Evolutionary conservation across 768 basidiomycete genomes (phyloP), one percentile per base, ranked within the genome.

Genomic region (Exidia glandulosa): DNA sequence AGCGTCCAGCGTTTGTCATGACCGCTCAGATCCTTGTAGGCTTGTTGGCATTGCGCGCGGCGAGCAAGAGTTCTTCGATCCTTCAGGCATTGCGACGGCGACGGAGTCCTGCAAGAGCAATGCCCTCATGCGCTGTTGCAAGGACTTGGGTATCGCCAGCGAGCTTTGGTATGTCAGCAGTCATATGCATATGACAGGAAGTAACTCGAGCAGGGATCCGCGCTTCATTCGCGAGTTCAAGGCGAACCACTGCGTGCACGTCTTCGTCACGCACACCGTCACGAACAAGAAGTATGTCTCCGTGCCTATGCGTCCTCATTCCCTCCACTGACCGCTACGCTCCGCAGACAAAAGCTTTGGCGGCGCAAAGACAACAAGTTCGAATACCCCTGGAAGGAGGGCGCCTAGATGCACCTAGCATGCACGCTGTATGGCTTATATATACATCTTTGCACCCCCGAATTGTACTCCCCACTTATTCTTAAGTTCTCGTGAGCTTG

Each of bases 41-140:
- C 76, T 98, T 19, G 92, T 97, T 2, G 88, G 82, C 9, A 85
- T 97, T 63, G 89, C 95, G 2, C 80, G 94, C 56, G 95, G 95
- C 32, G 95, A 98, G 74, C 94, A 97, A 65, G 92, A 96, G 65
- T 97, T 94, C 72, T 98, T 97, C 66, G 93, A 94, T 67, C 86
- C 89, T 6, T 79, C 81, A 0, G 92, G 93, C 14, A 84, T 98
- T 56, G 83, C 95, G 2, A 98, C 95, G 0, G 95, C 95, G 0
- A 90, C 88, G 0, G 95, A 98, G 70, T 92, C 87, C 0, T 91
- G 88, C 75, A 98, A 97, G 73, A 92, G 90, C 69, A 98, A 98
- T 63, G 95, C 95, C 0, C 76, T 98, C 32, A 96, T 97, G 94
- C 79, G 95, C 32, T 97, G 95, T 71, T 94, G 91, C 75, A 98